phyloP scores from a whole-genome alignment of 768 basidiomycete genomes.

The Pisolithus microcarpus region DNA sequence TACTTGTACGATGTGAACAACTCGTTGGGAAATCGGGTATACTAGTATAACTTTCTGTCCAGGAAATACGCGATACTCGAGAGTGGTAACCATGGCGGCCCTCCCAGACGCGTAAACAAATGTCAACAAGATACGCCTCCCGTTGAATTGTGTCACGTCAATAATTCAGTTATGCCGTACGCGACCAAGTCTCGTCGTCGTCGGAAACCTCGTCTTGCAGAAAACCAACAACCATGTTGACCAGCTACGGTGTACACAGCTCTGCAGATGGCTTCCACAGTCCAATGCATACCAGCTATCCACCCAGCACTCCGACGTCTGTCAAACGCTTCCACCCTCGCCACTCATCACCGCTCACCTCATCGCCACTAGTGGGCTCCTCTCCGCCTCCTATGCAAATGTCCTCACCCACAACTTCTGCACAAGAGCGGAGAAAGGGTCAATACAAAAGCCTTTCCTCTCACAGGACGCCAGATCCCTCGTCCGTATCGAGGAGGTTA shows the following conservation, averaged over 20 bases:
- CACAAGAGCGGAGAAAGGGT: background rate
- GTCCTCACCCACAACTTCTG: background rate
- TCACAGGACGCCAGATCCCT: background rate
- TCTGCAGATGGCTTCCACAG: background rate
- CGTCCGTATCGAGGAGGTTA: background rate
- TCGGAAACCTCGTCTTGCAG: background rate
- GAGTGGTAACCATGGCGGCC: too few relatives aligned
- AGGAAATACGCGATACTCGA: too few relatives aligned
- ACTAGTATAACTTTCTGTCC: too few relatives aligned
- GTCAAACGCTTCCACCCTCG: background rate
- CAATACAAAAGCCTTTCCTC: background rate
- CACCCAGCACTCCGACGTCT: background rate
- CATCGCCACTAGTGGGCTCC: background rate
- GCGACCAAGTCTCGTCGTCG: background rate
- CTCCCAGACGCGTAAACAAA: background rate
- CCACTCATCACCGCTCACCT: background rate
- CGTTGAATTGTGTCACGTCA: too few relatives aligned
- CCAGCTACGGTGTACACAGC: background rate
- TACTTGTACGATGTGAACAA: too few relatives aligned
- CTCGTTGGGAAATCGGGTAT: too few relatives aligned
- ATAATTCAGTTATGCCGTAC: background rate
- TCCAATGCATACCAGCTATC: background rate
- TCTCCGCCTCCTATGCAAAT: background rate
- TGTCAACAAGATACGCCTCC: background rate
- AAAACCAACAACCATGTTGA: background rate